Percentiles rank a stretch among this genome's conserved stretches.
Evolutionary conservation across 176 grass and related monocot species (phyloP).

Genomic region (Aegilops speltoides): DNA sequence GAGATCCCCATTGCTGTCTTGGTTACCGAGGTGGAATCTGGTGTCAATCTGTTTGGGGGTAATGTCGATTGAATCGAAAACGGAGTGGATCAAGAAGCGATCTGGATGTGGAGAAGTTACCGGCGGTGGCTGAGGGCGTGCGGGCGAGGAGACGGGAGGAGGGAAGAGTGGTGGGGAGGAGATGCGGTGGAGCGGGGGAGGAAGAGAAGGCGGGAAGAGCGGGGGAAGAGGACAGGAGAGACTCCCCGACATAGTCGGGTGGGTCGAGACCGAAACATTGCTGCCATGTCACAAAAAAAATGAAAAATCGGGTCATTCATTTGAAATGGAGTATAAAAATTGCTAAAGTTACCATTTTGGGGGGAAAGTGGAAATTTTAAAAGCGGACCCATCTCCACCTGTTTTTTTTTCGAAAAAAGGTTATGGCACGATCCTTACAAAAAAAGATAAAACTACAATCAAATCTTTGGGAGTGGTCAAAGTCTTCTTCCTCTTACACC

Average conservation of each 20-base stretch:
- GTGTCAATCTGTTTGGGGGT: not conserved
- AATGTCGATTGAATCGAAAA: not conserved
- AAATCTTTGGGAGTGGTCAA: no score
- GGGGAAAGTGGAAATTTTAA: no score
- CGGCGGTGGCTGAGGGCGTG: not conserved
- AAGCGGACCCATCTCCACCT: no score
- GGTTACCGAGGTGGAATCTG: not conserved
- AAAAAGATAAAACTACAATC: no score
- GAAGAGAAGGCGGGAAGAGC: not conserved
- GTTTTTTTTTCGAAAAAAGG: no score
- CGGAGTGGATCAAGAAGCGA: not conserved
- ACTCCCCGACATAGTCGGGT: not conserved
- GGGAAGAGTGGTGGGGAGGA: not conserved
- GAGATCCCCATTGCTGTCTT: slow-evolving; percentile 59
- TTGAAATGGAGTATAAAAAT: no score
- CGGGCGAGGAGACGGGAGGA: not conserved
- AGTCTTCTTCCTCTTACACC: no score
- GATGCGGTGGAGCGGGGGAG: not conserved
- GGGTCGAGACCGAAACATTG: not conserved
- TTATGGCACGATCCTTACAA: no score
- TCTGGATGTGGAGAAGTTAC: not conserved
- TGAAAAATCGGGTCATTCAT: no score
- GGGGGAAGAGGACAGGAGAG: not conserved
- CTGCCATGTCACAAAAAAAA: no score
- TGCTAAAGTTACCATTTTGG: no score